Base-by-base conservation (phyloP, 352 stramenopile species). In the Globisporangium emineosum region DNA sequence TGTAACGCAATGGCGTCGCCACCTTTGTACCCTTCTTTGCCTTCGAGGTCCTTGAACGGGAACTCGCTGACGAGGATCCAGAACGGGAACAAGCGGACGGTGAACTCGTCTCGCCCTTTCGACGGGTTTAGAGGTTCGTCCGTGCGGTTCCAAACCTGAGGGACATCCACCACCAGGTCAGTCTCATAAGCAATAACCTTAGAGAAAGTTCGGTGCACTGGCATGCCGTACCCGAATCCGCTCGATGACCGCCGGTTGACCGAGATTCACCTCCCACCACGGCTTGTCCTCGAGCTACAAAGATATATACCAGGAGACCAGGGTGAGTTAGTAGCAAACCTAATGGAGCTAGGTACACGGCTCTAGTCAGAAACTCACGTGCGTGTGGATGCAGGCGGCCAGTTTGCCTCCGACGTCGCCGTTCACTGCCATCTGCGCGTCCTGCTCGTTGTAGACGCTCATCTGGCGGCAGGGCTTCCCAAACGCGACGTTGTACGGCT, bases 191-290 rank as follows among this genome's bases (percentile, higher is more conserved):
- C 55, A 27, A 58, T 7, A 35, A 10, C 49, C 21, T 15, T 23
- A 21, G 4, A n/a, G n/a, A n/a, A n/a, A n/a, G n/a, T n/a, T n/a
- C n/a, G n/a, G n/a, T n/a, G n/a, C n/a, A n/a, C n/a, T n/a, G n/a
- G n/a, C n/a, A n/a, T n/a, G n/a, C 2, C 64, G 30, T 64, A 94
- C 85, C 49, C 82, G 76, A 42, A 95, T 93, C 13, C 77, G 84
- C 55, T 92, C 75, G n/a, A 93, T 85, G 43, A 91, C 82, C 9
- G 81, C 80, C 15, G 81, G 77, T 58, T 92, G 82, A 0, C 84
- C 83, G 12, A 98, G 73, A 61, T 98, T 87, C 9, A 98, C 90
- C 71, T 98, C 89, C 85, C 93, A 98, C 90, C 89, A 98, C 21
- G 91, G 84, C 69, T 97, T 91, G 10, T 94, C 76, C 57, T 98